Base-by-base conservation (phyloP, 1,284 basidiomycete genomes). In the Moesziomyces sp. region DNA sequence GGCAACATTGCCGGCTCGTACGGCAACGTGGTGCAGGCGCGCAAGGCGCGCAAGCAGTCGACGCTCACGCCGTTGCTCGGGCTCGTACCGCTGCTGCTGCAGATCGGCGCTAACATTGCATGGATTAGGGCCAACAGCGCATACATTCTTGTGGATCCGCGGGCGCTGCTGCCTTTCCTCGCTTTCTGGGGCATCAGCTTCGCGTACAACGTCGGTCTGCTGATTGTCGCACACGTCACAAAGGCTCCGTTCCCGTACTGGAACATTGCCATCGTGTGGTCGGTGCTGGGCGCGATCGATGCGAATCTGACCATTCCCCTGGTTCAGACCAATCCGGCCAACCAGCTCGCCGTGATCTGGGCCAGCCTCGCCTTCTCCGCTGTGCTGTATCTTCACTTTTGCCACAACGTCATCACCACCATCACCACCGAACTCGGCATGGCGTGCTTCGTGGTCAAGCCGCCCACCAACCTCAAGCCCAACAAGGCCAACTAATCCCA, bases 191-290 rank as follows among this genome's bases (percentile, higher is more conserved):
- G 93, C 23, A 85, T 93, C 51, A 90, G 91, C 79, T 93, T 93
- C 74, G 86, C 87, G 5, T 87, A 88, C 79, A 86, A 88, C 80
- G 95, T 97, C 46, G 93, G 93, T 40, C 87, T 92, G 74, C 92
- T 98, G 86, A 98, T 98, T 82, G 86, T 97, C 38, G 93, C 94
- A 0, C 96, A 99, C 85, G 90, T 98, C 44, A 95, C 94, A 52
- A 90, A 90, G 73, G 88, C 88, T 43, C 87, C 90, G 5, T 97
- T 97, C 87, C 95, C 95, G 0, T 88, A 88, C 84, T 94, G 91
- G 89, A 93, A 97, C 84, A 88, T 89, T 75, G 89, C 94, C 83
- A 94, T 94, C 90, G 84, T 94, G 10, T 93, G 91, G 90, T 92
- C 89, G 68, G 84, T 90, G 6, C 81, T 94, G 14, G 91, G 91